phyloP scores from a whole-genome alignment of 2,329 filamentous ascomycete species.

The Penicillium vulpinum region DNA sequence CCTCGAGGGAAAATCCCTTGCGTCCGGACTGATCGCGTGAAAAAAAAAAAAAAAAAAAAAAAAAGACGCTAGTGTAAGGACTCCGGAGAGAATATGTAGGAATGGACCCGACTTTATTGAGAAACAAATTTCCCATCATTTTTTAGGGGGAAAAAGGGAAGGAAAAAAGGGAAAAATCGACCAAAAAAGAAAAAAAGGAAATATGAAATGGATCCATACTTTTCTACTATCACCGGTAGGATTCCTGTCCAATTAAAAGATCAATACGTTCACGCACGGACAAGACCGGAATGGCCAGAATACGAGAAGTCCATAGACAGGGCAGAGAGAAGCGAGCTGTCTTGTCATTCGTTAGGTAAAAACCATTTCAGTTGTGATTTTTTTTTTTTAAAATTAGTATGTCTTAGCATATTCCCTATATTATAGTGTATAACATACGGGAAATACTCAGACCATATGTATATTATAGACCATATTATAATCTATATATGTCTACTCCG shows the following conservation, averaged over 20 bases:
- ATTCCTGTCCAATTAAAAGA: slow-evolving; percentile 18
- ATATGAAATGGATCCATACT: slow-evolving; percentile 1
- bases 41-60: slow-evolving; percentile 6
- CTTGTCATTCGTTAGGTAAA: slow-evolving; percentile 13
- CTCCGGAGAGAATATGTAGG: slow-evolving; percentile 14
- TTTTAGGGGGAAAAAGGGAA: background rate
- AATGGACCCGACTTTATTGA: slow-evolving; percentile 9
- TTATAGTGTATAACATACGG: background rate
- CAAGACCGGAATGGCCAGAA: slow-evolving; percentile 23
- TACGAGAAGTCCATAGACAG: slow-evolving; percentile 18
- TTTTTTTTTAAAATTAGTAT: background rate
- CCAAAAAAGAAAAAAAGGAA: background rate
- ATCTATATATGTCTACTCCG: background rate
- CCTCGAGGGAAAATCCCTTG: slow-evolving; percentile 3
- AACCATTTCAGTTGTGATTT: background rate
- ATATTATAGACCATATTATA: background rate
- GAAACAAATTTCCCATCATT: background rate
- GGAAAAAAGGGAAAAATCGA: slow-evolving; percentile 1
- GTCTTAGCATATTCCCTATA: background rate
- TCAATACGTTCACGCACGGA: slow-evolving; percentile 17
- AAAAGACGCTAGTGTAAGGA: slow-evolving; percentile 9
- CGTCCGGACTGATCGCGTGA: slow-evolving; percentile 6
- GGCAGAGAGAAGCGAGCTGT: slow-evolving; percentile 25
- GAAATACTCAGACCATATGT: background rate
- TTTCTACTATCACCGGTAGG: slow-evolving; percentile 5